A percentile compares a stretch with the other conserved stretches of the same genome.
Evolutionary conservation across 768 basidiomycete species (phyloP).

Genomic region (Dioszegia hungarica): DNA sequence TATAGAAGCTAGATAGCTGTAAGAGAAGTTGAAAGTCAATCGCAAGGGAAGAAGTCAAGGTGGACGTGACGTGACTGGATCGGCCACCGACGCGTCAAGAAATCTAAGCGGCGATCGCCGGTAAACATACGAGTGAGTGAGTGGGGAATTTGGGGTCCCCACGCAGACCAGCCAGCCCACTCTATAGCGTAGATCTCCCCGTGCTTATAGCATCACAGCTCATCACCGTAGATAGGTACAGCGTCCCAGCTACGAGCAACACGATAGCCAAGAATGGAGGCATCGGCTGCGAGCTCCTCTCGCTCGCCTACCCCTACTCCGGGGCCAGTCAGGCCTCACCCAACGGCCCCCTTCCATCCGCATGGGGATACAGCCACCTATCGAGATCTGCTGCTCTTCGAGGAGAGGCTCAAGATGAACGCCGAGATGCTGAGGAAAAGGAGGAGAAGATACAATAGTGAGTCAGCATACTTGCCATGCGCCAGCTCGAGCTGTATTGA

Average conservation of each 20-base stretch:
- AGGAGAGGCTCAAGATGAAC: constrained; percentile 93
- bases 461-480: constrained; percentile 6
- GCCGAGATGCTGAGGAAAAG: constrained; percentile 72
- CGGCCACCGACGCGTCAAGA: neutral
- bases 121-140: neutral
- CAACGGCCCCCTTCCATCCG: constrained; percentile 54
- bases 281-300: neutral
- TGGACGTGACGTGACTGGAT: neutral
- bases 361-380: constrained; percentile 73
- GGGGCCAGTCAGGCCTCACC: neutral
- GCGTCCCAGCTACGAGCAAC: too few species aligned
- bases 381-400: constrained; percentile 82
- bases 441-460: constrained; percentile 58
- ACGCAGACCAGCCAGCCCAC: too few species aligned
- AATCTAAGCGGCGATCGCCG: neutral
- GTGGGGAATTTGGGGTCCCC: constrained; percentile 2
- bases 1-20: too few species aligned
- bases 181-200: too few species aligned
- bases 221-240: too few species aligned
- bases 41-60: neutral
- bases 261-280: neutral
- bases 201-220: too few species aligned
- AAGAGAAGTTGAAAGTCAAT: too few species aligned
- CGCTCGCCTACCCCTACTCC: neutral
- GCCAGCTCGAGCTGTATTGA: neutral